Evolutionary conservation across 108 stramenopile species (phyloP), one percentile per base, ranked within the genome.

Genomic region (Cyclotella baltica): DNA sequence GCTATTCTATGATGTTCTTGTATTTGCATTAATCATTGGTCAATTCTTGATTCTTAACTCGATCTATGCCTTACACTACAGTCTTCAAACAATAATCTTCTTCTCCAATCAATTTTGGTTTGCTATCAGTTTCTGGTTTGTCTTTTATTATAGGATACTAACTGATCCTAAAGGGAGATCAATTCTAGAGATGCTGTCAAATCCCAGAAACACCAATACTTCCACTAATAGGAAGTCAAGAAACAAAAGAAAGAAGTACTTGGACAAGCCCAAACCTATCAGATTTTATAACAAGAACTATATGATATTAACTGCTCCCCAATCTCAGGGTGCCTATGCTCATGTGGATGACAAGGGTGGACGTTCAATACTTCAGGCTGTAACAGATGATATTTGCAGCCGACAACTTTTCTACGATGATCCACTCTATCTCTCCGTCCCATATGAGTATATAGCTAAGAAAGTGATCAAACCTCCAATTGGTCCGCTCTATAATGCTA

Each of bases 371-470:
- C 5, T 53, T 16, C 5, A 19, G 8, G 18, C 52, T 19, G 52
- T 53, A 16, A 5, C 19, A 5, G 5, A 10, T 19, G 22, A 23
- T 23, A 4, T 53, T 5, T 16, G 19, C 4, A 4, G 5, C 13
- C 22, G 5, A n/a, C 52, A 19, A 23, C 52, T 53, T 53, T 53
- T 16, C n/a, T 53, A 22, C 52, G 52, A 53, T 53, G 52, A 53
- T n/a, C 52, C 52, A 5, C 19, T 53, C 13, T 19, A 5, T 5
- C 52, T 53, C 19, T 53, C 52, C 4, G 22, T 53, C 16, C 52
- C 52, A 19, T 53, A 53, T n/a, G 52, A 53, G 22, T 53, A 53
- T n/a, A 53, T 53, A n/a, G n/a, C n/a, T n/a, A 22, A 23, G 52
- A n/a, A 10, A 5, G n/a, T 5, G n/a, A 19, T 23, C 5, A 5